Base-by-base conservation (phyloP, 225 moss, liverwort and hornwort genomes). In the Asterella californica region DNA sequence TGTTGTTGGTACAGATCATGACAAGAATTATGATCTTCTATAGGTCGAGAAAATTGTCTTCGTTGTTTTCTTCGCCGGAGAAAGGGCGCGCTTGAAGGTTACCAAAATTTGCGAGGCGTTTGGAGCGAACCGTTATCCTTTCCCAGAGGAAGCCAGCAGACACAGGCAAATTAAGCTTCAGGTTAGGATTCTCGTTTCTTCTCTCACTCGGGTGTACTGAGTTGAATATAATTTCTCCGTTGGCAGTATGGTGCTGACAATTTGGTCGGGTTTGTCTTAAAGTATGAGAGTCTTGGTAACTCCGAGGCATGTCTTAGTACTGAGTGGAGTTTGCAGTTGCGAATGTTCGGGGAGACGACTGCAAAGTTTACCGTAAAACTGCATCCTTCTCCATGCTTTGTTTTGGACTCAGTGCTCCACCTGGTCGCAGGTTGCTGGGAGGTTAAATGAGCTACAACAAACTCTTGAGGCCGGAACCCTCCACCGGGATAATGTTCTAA, bases 81-180 rank as follows among this genome's bases (percentile, higher is more conserved):
- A 92, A 86, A 91, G 93, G 78, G 99, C 99, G 34, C 93, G 95
- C 79, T 91, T 90, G 74, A 99, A 99, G 83, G 89, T 99, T 52
- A 89, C 89, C 73, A 99, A 99, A 85, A 99, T 99, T 61, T 95
- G 93, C 73, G 93, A 99, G 80, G 99, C 95, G 7, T 99, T 99
- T 82, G 95, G 92, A 74, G 93, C 93, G n/a, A 99, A 95, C 74
- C 90, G 92, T 12, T 99, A 99, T 79, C 95, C 99, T 22, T 99
- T 99, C 83, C 95, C 99, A 9, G 93, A 99, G 77, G 99, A 99
- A 74, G 72, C 73, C 11, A 90, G 78, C 81, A 88, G 92, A 75
- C 93, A 95, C 82, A 88, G 90, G 83, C 91, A 95, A 82, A 90
- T 99, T 78, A 91, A 91, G 79, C 50, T 74, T 49, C 93, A 99